Evolutionary conservation across 306 rosid genomes (phyloP), one percentile per base, ranked within the genome.

Genomic region (Fragaria nilgerrensis): DNA sequence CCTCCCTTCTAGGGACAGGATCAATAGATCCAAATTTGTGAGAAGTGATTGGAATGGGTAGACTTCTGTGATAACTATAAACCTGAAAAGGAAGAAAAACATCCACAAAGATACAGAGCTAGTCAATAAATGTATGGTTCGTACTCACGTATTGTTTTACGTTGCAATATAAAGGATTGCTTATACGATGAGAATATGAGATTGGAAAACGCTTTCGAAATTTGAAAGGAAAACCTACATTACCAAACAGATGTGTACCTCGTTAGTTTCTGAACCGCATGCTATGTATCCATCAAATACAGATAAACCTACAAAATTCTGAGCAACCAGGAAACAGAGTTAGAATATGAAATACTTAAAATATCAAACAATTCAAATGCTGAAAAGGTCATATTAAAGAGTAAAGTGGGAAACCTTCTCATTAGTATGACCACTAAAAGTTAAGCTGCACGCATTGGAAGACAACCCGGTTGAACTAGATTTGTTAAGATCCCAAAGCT

Each of bases 191-290:
- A n/a, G 34, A 52, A 6, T 16, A 16, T 56, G 67, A 37, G n/a
- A 52, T 13, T 16, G 37, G 41, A 8, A 36, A 37, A 20, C 36
- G 41, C 65, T 50, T 72, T 34, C 2, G 19, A 44, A 68, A 20
- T 52, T 11, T 6, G 27, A 23, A 3, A 50, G 39, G 2, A 72
- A 50, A 10, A 15, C 29, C 62, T 37, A 50, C 47, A 72, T 17
- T 52, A 34, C 49, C 61, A 36, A 61, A 27, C 17, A 27, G 19
- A 62, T 5, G 27, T 22, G 37, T 79, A 91, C 96, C 96, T 91
- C 96, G 49, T 91, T 91, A 41, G 93, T 89, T 84, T 91, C 96
- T 68, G 92, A 91, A 48, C 96, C 96, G 50, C 92, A 89, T 39
- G 88, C 92, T 77, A 91, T 85, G 78, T 86, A 87, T 71, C 87